Base-by-base conservation (phyloP, 2,329 filamentous ascomycete species). In the Stachybotrys elegans region DNA sequence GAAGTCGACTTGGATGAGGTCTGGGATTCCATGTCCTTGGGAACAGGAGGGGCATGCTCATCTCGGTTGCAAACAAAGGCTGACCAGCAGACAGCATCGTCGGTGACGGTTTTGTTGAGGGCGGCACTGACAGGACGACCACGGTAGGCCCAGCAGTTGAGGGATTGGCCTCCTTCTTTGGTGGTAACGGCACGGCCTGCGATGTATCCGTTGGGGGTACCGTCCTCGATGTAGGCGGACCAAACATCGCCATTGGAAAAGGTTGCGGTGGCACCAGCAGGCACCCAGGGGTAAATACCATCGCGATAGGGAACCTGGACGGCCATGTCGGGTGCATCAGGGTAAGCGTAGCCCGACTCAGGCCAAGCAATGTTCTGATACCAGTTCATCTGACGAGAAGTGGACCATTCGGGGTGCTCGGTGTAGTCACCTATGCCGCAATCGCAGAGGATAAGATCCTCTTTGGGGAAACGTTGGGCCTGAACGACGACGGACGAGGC, bases 381-480 rank as follows among this genome's bases (percentile, higher is more conserved):
- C 67, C 67, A 70, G 48, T 70, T 69, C 53, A 70, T 65, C 50
- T 70, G 67, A 32, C 67, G 67, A 36, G 67, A 70, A 5, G 67
- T 70, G 6, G 67, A 70, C 67, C 67, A 70, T 25, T 55, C 57
- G 9, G 59, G 53, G 32, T 69, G 62, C 6, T 58, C 56, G n/a
- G 59, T 55, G 51, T 70, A 67, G 46, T 67, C 62, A 6, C 67
- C 67, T 43, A 69, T 69, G 22, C 67, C 67, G 43, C 67, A 70
- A 42, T 70, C 67, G 22, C 65, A 66, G 38, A 70, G 61, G 31
- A 70, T 57, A 31, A 70, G 62, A 14, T 69, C 60, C 48, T 66
- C 65, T 13, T 60, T 56, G 25, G 55, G 53, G 27, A 58, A 53
- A 43, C 54, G 54, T 42, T 64, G 53, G 38, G 53, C 56, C 13